Evolutionary conservation across 2,329 filamentous ascomycete species (phyloP).

Genomic region (Fusarium sp.): DNA sequence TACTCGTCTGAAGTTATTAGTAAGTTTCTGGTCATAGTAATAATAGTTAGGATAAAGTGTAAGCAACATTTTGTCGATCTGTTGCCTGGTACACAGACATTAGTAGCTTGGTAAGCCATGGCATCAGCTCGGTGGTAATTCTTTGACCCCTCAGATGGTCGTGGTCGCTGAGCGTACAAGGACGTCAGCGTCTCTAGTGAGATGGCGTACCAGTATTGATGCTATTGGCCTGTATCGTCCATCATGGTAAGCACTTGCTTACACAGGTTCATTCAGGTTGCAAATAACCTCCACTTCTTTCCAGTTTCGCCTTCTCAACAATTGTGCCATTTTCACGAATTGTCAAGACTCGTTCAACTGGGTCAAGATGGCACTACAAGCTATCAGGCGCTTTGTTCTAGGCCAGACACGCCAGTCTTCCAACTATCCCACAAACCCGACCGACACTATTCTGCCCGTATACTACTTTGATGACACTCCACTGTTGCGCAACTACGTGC

Average conservation of each 20-base stretch:
- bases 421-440: constrained; percentile 9
- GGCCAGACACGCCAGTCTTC: background rate
- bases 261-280: too few relatives aligned
- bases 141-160: background rate
- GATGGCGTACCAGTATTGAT: too few relatives aligned
- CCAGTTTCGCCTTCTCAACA: background rate
- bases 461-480: constrained; percentile 26
- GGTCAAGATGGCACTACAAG: background rate
- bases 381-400: constrained; percentile 8
- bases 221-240: background rate
- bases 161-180: background rate
- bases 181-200: background rate
- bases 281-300: background rate
- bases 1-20: too few relatives aligned
- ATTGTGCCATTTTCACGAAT: too few relatives aligned
- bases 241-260: background rate
- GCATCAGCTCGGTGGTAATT: background rate
- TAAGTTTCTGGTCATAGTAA: too few relatives aligned
- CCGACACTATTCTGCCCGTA: constrained; percentile 17
- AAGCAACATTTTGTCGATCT: too few relatives aligned
- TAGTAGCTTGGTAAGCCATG: background rate
- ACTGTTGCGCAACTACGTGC: constrained; percentile 8
- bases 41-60: too few relatives aligned
- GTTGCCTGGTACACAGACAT: too few relatives aligned
- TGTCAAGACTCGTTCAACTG: too few relatives aligned